Base-by-base conservation (phyloP, 768 basidiomycete species). In the Suillus tomentosus region DNA sequence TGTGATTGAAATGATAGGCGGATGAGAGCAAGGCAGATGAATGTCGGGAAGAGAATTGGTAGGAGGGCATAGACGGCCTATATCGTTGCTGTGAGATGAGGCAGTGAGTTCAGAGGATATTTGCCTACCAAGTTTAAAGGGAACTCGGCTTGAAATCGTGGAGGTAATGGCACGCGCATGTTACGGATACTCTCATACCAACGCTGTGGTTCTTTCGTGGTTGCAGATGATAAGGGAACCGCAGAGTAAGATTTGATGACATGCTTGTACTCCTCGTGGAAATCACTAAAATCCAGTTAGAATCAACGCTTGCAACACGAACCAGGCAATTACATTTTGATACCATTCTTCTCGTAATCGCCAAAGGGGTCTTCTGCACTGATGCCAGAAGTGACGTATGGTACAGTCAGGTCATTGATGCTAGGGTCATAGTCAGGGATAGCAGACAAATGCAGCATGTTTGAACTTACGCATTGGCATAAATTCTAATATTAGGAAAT, bases 331-430 rank as follows among this genome's bases (percentile, higher is more conserved):
- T 74, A 90, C 88, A 94, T 73, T 68, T 87, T 73, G 24, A 94
- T 76, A 2, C 89, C 91, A 63, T 81, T 88, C 1, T 72, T 77
- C 24, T 79, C 75, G 65, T 85, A 78, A 15, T 85, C 81, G 14
- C 79, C 77, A 72, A 94, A 94, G 0, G 85, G 82, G 73, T 96
- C 90, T 65, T 82, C 75, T 0, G 78, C 74, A 64, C 92, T 89
- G 39, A 94, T 89, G 9, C 87, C 86, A 8, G 91, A 85, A 1
- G 92, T 94, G 17, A 90, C 77, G 70, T 91, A 96, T 1, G 95
- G 92, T 2, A 96, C 94, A 0, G 94, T 94, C 3, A 78, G 63
- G 69, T 96, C 94, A 68, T 89, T 87, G 17, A 92, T 74, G 3
- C 88, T 90, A 65, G 22, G 36, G 10, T 42, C 31, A 47, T 51